Evolutionary conservation across 2,329 filamentous ascomycete species (phyloP).

Genomic region (Trichoderma oligosporum): DNA sequence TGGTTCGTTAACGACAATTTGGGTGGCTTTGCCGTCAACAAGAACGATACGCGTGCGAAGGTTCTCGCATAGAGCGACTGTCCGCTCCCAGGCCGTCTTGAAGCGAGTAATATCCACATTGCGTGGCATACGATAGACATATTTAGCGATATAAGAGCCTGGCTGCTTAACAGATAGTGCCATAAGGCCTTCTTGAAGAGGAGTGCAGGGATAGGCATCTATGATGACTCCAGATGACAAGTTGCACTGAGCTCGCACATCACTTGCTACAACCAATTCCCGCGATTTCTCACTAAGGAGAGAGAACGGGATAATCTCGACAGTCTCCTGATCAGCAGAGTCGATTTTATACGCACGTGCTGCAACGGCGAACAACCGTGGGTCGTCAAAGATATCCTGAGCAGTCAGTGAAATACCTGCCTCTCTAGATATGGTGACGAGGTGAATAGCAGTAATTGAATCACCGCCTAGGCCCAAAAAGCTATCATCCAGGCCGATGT

Average conservation of each 20-base stretch:
- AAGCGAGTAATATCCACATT: slow-evolving; percentile 26
- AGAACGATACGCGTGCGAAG: slow-evolving; percentile 21
- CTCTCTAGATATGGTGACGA: slow-evolving; percentile 11
- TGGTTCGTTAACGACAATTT: slow-evolving; percentile 16
- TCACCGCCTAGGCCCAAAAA: slow-evolving; percentile 34
- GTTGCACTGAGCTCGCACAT: background rate
- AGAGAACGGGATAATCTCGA: background rate
- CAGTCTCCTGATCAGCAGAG: background rate
- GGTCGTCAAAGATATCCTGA: slow-evolving; percentile 16
- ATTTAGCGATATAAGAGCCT: slow-evolving; percentile 36
- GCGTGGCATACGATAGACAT: slow-evolving; percentile 23
- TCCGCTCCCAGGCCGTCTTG: slow-evolving; percentile 29
- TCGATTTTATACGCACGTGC: background rate
- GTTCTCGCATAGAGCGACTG: slow-evolving; percentile 7
- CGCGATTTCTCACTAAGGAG: background rate
- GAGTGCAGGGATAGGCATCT: slow-evolving; percentile 39
- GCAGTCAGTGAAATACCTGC: slow-evolving; percentile 19
- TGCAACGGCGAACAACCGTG: slow-evolving; percentile 8
- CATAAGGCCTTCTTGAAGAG: slow-evolving; percentile 40
- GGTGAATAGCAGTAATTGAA: slow-evolving; percentile 28
- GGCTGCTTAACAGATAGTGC: slow-evolving; percentile 30
- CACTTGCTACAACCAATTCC: background rate
- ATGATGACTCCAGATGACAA: slow-evolving; percentile 20
- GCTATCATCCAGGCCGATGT: slow-evolving; percentile 21
- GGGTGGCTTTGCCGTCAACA: slow-evolving; percentile 9